A percentile compares a stretch with the other conserved stretches of the same genome.
Conservation (phyloP, 139 green algal species). For the Gonium pectorale region DNA sequence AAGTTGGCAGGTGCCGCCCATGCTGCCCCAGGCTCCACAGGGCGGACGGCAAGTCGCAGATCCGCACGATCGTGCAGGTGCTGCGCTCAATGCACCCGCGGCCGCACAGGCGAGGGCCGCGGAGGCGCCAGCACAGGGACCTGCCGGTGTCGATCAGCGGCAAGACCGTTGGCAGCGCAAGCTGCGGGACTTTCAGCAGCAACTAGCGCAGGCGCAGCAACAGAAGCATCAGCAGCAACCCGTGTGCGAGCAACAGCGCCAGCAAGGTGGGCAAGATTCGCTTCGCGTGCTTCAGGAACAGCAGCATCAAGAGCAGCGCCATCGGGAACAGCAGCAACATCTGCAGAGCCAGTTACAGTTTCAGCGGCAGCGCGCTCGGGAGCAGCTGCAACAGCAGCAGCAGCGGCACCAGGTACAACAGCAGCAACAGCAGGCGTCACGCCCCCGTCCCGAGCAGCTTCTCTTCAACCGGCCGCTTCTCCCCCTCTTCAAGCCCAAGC, state of each 20-base stretch:
- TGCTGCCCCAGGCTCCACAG: not conserved
- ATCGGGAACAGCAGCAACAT: not conserved
- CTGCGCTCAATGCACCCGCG: not conserved
- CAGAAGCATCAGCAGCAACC: not conserved
- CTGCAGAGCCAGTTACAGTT: constrained; percentile 5
- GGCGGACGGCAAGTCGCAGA: not conserved
- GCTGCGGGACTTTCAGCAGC: not conserved
- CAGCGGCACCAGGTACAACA: not conserved
- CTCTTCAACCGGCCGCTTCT: not conserved
- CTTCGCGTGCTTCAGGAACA: not conserved
- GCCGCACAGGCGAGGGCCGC: not conserved
- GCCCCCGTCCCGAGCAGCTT: not conserved
- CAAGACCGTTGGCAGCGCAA: not conserved
- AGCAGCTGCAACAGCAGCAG: constrained; percentile 1
- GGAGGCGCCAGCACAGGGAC: not conserved
- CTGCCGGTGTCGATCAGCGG: too few relatives aligned
- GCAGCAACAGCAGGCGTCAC: not conserved
- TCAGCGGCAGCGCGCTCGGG: not conserved
- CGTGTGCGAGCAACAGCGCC: not conserved
- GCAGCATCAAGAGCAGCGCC: not conserved
- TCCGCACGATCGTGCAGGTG: too few relatives aligned
- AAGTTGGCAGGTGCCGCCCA: not conserved
- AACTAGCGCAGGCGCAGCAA: not conserved
- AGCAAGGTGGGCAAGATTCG: not conserved
- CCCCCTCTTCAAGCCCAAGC: not conserved